Percentiles rank a stretch among this genome's conserved stretches.
phyloP scores from a whole-genome alignment of 345 rosid genomes.

The Eucalyptus tenuipes region DNA sequence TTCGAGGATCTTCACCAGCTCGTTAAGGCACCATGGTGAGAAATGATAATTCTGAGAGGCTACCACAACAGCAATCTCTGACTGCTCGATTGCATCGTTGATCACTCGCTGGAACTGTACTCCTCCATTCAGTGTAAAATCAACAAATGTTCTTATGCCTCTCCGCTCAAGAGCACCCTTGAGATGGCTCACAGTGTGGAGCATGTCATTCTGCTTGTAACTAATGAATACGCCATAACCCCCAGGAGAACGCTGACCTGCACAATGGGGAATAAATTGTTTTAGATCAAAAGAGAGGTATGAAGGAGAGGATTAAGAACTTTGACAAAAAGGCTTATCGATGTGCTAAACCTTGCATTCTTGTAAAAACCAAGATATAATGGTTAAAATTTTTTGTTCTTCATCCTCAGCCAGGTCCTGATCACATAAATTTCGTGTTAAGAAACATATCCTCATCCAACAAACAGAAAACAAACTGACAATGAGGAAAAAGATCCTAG shows the following conservation, averaged over 20 bases:
- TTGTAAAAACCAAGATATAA: not conserved
- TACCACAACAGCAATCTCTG: not conserved
- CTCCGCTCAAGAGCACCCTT: not conserved
- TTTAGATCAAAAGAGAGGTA: not conserved
- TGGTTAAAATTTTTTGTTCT: not conserved
- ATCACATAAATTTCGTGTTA: not conserved
- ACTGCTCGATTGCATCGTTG: not conserved
- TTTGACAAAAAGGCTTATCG: not conserved
- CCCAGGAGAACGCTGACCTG: not conserved
- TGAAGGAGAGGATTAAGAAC: not conserved
- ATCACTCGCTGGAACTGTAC: not conserved
- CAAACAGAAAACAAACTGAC: not conserved
- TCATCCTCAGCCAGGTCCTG: not conserved
- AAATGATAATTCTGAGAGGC: not conserved
- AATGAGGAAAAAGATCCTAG: not conserved
- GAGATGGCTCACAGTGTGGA: not conserved
- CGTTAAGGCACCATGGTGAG: not conserved
- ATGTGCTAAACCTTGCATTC: not conserved
- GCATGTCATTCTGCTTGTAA: not conserved
- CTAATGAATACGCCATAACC: not conserved
- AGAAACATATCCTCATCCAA: not conserved
- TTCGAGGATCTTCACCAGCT: not conserved
- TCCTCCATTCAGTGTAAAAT: not conserved
- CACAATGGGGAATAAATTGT: not conserved
- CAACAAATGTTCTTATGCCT: not conserved